phyloP scores from a whole-genome alignment of 495 filamentous ascomycete species.

The Aspergillus incahuasiensis region DNA sequence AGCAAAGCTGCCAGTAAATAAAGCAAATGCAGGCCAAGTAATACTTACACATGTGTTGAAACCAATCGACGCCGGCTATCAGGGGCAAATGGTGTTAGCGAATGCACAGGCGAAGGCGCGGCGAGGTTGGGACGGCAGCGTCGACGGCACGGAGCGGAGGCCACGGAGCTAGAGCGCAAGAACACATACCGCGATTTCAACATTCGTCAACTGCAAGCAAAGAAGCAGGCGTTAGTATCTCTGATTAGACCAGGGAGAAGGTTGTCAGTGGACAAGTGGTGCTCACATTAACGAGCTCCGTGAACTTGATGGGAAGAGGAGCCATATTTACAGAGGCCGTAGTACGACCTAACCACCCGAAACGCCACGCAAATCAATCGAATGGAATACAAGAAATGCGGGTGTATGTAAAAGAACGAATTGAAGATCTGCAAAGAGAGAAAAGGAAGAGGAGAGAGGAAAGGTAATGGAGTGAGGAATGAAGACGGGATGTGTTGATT shows the following conservation, averaged over 20 bases:
- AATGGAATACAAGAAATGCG: slow-evolving; percentile 19
- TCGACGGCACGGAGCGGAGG: slow-evolving; percentile 21
- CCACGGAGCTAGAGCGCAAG: slow-evolving; percentile 10
- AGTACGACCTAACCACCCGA: slow-evolving; percentile 47
- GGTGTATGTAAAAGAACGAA: slow-evolving; percentile 18
- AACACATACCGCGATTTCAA: slow-evolving; percentile 73
- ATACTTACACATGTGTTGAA: slow-evolving; percentile 92
- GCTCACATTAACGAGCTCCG: slow-evolving; percentile 83
- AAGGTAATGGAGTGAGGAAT: slow-evolving; percentile 12
- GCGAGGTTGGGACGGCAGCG: slow-evolving; percentile 5
- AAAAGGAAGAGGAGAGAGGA: slow-evolving; percentile 15
- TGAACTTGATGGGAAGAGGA: slow-evolving; percentile 89
- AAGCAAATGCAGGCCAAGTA: neutral
- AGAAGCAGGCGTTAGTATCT: slow-evolving; percentile 22
- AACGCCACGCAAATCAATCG: slow-evolving; percentile 43
- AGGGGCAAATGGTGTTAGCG: slow-evolving; percentile 34
- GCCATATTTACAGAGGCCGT: slow-evolving; percentile 58
- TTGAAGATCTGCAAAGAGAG: slow-evolving; percentile 17
- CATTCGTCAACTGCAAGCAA: slow-evolving; percentile 58
- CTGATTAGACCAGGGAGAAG: neutral
- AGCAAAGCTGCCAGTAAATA: slow-evolving; percentile 7
- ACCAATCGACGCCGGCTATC: slow-evolving; percentile 75
- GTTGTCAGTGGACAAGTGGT: neutral
- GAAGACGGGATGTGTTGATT: slow-evolving; percentile 17
- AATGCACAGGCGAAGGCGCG: slow-evolving; percentile 13